Evolutionary conservation across 768 basidiomycete genomes (phyloP), one percentile per base, ranked within the genome.

Genomic region (Xerocomellus chrysenteron): DNA sequence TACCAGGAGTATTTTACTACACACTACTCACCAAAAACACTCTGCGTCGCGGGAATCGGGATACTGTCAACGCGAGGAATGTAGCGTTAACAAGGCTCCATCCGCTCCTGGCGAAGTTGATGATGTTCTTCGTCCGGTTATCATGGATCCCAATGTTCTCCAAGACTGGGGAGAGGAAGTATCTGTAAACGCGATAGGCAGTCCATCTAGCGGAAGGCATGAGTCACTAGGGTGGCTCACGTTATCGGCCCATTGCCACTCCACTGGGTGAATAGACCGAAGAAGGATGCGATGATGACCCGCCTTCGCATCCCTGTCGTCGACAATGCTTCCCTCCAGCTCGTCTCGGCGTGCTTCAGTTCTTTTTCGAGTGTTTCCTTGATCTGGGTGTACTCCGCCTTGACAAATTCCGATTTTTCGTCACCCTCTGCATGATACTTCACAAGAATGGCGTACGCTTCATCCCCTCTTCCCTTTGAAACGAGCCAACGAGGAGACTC

Each of bases 401-500:
- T 80, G 50, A 82, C 82, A 47, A 85, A 80, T 57, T 81, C 80
- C 1, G 80, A 79, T 24, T 39, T 16, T 44, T 57, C 65, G 57
- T 87, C 78, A 4, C 83, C 83, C 54, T 85, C 84, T 1, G 80
- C 84, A 58, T 86, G 84, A 53, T 84, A 85, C 52, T 80, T 82
- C 26, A 71, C 77, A 26, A 86, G 73, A 35, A 80, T 74, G 0
- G 65, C 70, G 50, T 70, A 67, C 0, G 82, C 83, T 55, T 84
- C 80, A 1, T 75, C 73, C 1, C 68, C 68, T n/a, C 83, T 78
- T 32, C 84, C 84, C 48, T 79, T 79, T 2, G 82, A 79, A 35
- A 86, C 74, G 5, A 86, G 75, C 84, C 84, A 87, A 44, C 83
- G 78, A 13, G 85, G 85, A 9, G 82, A 84, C 63, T 88, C 85